Percentiles rank a stretch among this genome's conserved stretches.
Evolutionary conservation across 2,329 filamentous ascomycete genomes (phyloP).

Genomic region (Diaporthe velutina): DNA sequence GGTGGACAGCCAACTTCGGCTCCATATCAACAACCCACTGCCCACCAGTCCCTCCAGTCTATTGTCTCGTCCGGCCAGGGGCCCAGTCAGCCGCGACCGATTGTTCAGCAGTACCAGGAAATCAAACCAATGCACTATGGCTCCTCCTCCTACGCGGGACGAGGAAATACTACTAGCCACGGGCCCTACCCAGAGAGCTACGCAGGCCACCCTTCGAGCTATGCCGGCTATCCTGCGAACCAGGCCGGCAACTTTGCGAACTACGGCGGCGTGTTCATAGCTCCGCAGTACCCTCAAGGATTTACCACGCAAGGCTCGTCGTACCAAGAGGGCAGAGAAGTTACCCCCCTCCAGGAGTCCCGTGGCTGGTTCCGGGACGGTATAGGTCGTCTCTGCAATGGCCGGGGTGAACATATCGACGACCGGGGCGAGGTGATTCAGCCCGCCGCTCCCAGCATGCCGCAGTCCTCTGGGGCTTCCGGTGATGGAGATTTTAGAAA

Average conservation of each 20-base stretch:
- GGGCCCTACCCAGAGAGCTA: neutral
- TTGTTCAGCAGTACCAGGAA: neutral
- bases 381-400: neutral
- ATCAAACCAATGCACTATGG: neutral
- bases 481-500: neutral
- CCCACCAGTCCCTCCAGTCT: neutral
- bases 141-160: neutral
- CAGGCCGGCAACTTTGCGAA: neutral
- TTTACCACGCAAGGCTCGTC: slow-evolving; percentile 11
- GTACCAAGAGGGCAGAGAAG: neutral
- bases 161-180: neutral
- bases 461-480: neutral
- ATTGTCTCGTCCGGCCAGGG: neutral
- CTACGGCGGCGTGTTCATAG: neutral
- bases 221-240: neutral
- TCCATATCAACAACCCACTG: neutral
- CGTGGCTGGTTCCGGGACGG: neutral
- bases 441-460: neutral
- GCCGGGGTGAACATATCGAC: neutral
- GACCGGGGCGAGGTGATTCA: neutral
- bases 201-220: neutral
- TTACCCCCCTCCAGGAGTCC: neutral
- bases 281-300: neutral
- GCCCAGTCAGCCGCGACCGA: neutral
- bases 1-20: neutral